Conservation (phyloP, 2,329 filamentous ascomycete genomes). For the Leptodontidium sp. region DNA sequence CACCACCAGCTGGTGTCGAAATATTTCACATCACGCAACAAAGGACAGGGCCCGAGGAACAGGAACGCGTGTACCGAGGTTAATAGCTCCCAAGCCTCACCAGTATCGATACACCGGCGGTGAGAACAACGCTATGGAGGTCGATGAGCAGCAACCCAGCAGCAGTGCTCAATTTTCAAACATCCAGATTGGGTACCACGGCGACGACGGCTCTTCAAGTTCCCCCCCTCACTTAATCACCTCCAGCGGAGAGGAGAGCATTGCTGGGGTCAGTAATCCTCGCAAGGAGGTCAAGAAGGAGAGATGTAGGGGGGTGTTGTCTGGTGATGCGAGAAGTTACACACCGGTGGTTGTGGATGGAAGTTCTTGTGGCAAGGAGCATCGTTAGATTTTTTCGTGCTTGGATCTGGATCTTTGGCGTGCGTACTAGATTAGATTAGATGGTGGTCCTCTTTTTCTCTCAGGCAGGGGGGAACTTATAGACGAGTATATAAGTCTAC, state of each 20-base stretch:
- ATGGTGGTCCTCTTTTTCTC: no score
- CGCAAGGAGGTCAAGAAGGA: conserved; percentile 13
- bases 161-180: not conserved
- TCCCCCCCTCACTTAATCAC: not conserved
- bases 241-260: not conserved
- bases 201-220: not conserved
- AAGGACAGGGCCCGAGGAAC: not conserved
- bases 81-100: no score
- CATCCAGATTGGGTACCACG: conserved; percentile 2
- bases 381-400: not conserved
- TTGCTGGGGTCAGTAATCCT: not conserved
- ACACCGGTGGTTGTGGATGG: conserved; percentile 19
- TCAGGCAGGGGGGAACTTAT: no score
- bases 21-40: no score
- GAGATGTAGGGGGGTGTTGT: not conserved
- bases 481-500: no score
- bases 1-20: no score
- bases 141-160: not conserved
- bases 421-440: no score
- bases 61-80: no score
- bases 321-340: not conserved
- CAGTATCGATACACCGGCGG: not conserved
- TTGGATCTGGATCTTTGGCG: no score
- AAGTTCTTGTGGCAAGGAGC: conserved; percentile 12
- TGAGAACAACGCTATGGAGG: not conserved